Base-by-base conservation (phyloP, 2,329 filamentous ascomycete genomes). In the Fusarium subtropicale region DNA sequence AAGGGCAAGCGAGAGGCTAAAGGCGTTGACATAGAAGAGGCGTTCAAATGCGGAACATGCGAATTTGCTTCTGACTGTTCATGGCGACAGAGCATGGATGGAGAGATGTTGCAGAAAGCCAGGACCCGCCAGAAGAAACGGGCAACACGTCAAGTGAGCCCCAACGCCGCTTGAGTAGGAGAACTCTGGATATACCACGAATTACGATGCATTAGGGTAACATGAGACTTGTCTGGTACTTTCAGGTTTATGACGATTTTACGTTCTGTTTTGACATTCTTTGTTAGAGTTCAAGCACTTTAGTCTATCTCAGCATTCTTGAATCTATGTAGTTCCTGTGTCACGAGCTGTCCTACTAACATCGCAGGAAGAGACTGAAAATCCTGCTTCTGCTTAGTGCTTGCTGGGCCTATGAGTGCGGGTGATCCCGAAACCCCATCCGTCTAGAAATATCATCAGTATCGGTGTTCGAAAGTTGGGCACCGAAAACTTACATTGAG, bases 11-110 rank as follows among this genome's bases (percentile, higher is more conserved):
- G 94, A 18, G 81, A 86, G 51, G 88, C 94, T 0, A 84, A 85
- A 10, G 95, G 95, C 0, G 94, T 97, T 4, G 85, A 88, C 9
- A 86, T 97, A 9, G 90, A 94, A 74, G 94, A 97, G 72, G 92
- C 93, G 0, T 97, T 91, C 80, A 98, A 97, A 78, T 98, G 95
- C 77, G 83, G 88, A 22, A 88, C 85, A 26, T 98, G 95, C 75
- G 93, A 97, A 70, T 97, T 97, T 78, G 88, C 86, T 0, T 90
- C 92, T 4, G 84, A 83, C 3, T 98, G 95, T 77, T 85, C 86
- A 15, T 98, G 95, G 95, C 84, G 94, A 38, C 84, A 86, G 71
- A 84, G 84, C 13, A 90, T 92, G 79, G 88, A 94, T 56, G 85
- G 88, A 64, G 88, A 91, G 75, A 66, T 71, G 8, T 58, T 80